phyloP scores from a whole-genome alignment of 352 stramenopile genomes.

The Globisporangium iwayamae region DNA sequence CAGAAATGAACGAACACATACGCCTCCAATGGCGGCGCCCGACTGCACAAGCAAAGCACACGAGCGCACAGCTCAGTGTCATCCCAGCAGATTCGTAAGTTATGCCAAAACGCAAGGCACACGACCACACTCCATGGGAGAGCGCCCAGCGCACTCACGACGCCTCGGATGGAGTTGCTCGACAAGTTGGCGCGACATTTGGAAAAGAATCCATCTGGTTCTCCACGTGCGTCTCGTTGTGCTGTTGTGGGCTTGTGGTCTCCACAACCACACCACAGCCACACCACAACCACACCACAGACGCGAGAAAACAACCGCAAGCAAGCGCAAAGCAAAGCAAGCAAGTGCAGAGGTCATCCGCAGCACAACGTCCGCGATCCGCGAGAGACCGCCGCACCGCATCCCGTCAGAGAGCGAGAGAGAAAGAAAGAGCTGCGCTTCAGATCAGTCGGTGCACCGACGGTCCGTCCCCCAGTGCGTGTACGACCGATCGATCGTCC shows the following conservation, averaged over 20 bases:
- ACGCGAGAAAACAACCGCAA: too few species aligned
- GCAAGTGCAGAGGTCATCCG: too few species aligned
- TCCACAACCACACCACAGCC: too few species aligned
- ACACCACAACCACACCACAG: too few species aligned
- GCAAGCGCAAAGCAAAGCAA: too few species aligned
- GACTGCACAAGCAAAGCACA: constrained; percentile 7
- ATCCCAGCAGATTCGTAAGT: background rate
- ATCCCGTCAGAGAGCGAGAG: background rate
- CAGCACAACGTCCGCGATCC: too few species aligned
- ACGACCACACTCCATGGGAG: constrained; percentile 29
- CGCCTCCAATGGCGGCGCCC: constrained; percentile 22
- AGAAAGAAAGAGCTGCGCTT: background rate
- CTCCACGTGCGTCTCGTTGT: too few species aligned
- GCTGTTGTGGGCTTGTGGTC: too few species aligned
- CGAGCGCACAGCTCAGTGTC: background rate
- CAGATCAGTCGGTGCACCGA: constrained; percentile 5
- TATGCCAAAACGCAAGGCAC: too few species aligned
- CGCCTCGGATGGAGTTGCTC: constrained; percentile 28
- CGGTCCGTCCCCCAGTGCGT: background rate
- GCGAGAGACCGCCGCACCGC: too few species aligned
- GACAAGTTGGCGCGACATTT: too few species aligned
- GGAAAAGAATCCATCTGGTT: too few species aligned
- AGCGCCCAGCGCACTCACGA: constrained; percentile 24
- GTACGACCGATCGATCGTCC: background rate
- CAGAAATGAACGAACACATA: background rate